Evolutionary conservation across 2,329 filamentous ascomycete species (phyloP), one percentile per base, ranked within the genome.

Genomic region (Penicillium polonicum): DNA sequence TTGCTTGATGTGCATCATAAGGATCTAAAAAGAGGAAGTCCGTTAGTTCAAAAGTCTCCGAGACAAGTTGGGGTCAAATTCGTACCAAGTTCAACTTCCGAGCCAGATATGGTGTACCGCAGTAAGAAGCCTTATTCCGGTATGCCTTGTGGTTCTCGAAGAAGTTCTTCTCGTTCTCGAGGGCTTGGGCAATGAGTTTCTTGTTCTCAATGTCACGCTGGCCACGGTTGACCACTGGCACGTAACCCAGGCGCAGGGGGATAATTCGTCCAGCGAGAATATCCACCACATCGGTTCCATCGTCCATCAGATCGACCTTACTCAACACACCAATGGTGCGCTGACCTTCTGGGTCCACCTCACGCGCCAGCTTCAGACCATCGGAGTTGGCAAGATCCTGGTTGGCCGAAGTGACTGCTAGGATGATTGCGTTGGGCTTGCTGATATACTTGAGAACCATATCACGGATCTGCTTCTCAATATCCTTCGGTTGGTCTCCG

Each of bases 1-100:
- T 80, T 99, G 93, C 80, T 99, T 99, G 82, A 99, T 99, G 81
- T 99, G 94, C 94, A 99, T 99, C 93, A 99, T 97, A 67, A 99
- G 84, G 72, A 99, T 97, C 83, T 85, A 70, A 15, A 33, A 39
- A 15, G 27, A 27, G 19, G 33, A 29, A 38, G 53, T 76, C 63
- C 75, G 72, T 61, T 36, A 59, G 54, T 23, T 3, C 19, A 19
- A 29, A n/a, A 9, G 21, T n/a, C 15, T 10, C 0, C n/a, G 9
- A 17, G 3, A 21, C 7, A n/a, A 36, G 25, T 23, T 21, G 12
- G n/a, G 33, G 48, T 15, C 38, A 23, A 23, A 54, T 15, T 2
- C 78, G 33, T 73, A 85, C 83, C 70, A 99, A 83, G 78, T 99
- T 99, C 60, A 99, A 85, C 79, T 99, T 99, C 67, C 93, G 88